phyloP scores from a whole-genome alignment of 148 eudicot genomes.

The Rhododendron williamsianum region DNA sequence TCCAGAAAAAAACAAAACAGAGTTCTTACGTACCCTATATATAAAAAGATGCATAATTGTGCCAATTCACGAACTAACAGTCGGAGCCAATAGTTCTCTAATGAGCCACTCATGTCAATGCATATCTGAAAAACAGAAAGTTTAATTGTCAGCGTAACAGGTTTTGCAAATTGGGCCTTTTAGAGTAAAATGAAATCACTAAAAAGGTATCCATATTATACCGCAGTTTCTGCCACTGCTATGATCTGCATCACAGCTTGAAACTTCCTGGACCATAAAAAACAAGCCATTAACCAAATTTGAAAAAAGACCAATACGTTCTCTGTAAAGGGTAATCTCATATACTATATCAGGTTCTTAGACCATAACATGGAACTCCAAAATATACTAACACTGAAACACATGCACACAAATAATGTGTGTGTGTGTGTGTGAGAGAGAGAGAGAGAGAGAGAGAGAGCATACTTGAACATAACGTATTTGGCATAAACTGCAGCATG shows the following conservation, averaged over 20 bases:
- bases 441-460: neutral
- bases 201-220: constrained; percentile 15
- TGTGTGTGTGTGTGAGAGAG: neutral
- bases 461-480: constrained; percentile 88
- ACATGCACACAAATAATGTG: neutral
- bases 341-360: neutral
- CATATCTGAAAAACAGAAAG: constrained; percentile 45
- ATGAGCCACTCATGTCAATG: constrained; percentile 63
- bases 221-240: constrained; percentile 75
- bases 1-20: neutral
- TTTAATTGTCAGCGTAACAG: neutral
- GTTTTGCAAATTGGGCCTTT: neutral
- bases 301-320: neutral
- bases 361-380: neutral
- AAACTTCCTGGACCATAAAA: constrained; percentile 59
- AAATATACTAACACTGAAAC: neutral
- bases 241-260: constrained; percentile 76
- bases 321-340: neutral
- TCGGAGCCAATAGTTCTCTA: constrained; percentile 75
- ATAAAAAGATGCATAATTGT: constrained; percentile 74
- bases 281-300: neutral
- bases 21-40: constrained; percentile 58
- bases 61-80: constrained; percentile 83
- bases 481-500: constrained; percentile 71
- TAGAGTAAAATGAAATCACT: neutral